Base-by-base conservation (phyloP, 805 yeast species). In the Komagataella populi region DNA sequence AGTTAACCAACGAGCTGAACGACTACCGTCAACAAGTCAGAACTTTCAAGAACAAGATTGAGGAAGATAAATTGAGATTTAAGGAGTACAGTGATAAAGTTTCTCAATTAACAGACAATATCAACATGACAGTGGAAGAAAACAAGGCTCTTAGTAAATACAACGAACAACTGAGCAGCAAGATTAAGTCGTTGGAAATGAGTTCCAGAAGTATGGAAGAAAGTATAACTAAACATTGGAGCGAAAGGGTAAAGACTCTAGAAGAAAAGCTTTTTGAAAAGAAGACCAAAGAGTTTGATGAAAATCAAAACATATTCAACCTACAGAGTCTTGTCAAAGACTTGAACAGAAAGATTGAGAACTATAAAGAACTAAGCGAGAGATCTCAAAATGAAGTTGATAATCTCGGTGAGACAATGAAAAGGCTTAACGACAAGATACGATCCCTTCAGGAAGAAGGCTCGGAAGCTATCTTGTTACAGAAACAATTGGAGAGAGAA, bases 41-140 rank as follows among this genome's bases (percentile, higher is more conserved):
- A 6, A 50, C 45, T 1, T 56, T 70, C 52, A 69, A 67, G 51
- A 47, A 54, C 2, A 67, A 65, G 23, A 54, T 69, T n/a, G 56
- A 55, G 16, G 57, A 53, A 6, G 54, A 56, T 17, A 59, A 62
- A 48, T 23, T 49, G 3, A 51, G 57, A 17, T 53, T 64, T 17
- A 56, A 63, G 4, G 57, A 60, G 4, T 57, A 67, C 51, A 60
- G 56, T 20, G 52, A 56, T 2, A 23, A 55, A 16, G 57, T 62
- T 52, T 72, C 69, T 46, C 62, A 62, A 12, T 68, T 74, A 51
- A 75, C 80, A 53, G 75, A 76, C 47, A 79, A 79, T 48, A 73
- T 76, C 45, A 67, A 82, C 52, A 78, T 80, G 49, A 63, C 81
- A 4, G 66, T 70, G 22, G 87, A 85, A 62, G 93, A 85, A 60